Evolutionary conservation across 176 grass and related monocot species (phyloP), one percentile per base, ranked within the genome.

Genomic region (Carex pumila): DNA sequence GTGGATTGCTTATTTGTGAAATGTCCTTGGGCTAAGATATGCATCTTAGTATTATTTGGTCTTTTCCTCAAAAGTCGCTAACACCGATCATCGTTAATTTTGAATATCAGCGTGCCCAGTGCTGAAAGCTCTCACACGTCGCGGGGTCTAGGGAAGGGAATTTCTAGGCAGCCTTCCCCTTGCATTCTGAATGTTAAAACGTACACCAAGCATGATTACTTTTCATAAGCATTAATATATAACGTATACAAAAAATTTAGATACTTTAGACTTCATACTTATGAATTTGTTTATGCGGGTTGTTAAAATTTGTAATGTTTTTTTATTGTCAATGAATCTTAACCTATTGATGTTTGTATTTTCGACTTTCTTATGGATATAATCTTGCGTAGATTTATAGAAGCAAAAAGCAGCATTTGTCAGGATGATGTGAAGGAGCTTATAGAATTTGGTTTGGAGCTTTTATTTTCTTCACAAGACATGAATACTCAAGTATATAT

Each of bases 391-490:
- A 98, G 95, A 74, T 98, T 89, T 74, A 78, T 94, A 81, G 89
- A 93, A 84, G 95, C 92, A n/a, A 98, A 98, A 89, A 98, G 95
- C 88, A 90, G 94, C 57, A 78, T 98, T 74, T 64, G 84, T 93
- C 82, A 84, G 72, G 87, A 70, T 81, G 92, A 94, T 90, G 86
- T 93, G 81, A 92, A 88, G 10, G 76, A 90, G 84, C 87, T 98
- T 80, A 67, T 93, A 69, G 89, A 93, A 87, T 90, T 98, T 60
- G 95, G 95, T 37, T 77, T 98, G 83, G 87, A 90, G 49, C 73
- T 98, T 79, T 94, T 98, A 85, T 84, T 89, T 55, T 88, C 92
- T 70, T 93, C 95, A 3, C 84, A 89, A 79, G 84, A 93, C 84
- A 98, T 93, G 84, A 88, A 92, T 57, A 88, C 79, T 85, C 95